phyloP scores from a whole-genome alignment of 345 rosid genomes.

The Brassica nigra region DNA sequence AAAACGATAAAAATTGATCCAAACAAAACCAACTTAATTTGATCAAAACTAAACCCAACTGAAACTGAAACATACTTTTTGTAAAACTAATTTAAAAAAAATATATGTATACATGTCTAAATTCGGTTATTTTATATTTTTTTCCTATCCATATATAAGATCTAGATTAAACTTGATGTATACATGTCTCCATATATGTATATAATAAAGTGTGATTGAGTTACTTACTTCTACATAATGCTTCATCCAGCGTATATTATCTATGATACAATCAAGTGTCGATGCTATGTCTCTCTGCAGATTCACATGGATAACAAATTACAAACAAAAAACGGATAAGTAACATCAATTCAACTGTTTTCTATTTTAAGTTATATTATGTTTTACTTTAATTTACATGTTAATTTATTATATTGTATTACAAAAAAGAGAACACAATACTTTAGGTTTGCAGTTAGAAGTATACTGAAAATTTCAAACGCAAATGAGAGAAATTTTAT shows the following conservation, averaged over 20 bases:
- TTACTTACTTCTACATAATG: conserved; percentile 28
- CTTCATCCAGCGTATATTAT: not conserved
- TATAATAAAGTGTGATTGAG: not conserved
- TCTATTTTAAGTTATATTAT: not conserved
- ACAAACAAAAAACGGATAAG: not conserved
- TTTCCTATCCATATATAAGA: not conserved
- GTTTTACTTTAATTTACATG: not conserved
- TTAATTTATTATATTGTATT: not conserved
- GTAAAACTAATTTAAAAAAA: not conserved
- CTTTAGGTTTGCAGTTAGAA: not conserved
- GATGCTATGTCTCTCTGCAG: conserved; percentile 15
- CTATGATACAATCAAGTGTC: conserved; percentile 13
- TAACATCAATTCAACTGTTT: not conserved
- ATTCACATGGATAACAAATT: not conserved
- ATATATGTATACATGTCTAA: not conserved
- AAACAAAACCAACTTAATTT: not conserved
- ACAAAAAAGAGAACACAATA: not conserved
- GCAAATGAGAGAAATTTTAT: not conserved
- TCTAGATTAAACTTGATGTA: not conserved
- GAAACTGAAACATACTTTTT: not conserved
- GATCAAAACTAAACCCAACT: not conserved
- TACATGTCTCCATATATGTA: not conserved
- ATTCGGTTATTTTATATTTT: not conserved
- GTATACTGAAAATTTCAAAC: not conserved
- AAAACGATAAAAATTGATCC: not conserved